phyloP scores from a whole-genome alignment of 225 moss, liverwort and hornwort species.

The Pleurozium schreberi region DNA sequence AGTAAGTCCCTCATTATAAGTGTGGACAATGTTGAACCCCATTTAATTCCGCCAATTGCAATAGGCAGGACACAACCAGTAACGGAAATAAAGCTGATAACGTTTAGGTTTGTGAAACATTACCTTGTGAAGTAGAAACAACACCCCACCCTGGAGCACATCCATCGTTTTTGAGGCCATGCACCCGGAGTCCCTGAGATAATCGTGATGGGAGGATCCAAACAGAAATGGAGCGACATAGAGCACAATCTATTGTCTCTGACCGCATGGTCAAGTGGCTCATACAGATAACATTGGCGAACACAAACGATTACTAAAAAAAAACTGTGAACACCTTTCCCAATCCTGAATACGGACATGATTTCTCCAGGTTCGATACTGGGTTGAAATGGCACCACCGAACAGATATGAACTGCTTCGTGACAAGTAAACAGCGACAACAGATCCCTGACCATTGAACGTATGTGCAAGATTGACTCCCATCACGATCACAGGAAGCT shows the following conservation, averaged over 20 bases:
- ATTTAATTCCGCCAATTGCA: background rate
- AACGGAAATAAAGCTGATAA: background rate
- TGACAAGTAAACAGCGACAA: background rate
- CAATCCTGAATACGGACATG: background rate
- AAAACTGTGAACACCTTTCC: background rate
- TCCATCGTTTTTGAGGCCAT: slow-evolving; percentile 18
- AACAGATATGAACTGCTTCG: background rate
- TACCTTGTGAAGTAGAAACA: slow-evolving; percentile 21
- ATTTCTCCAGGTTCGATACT: background rate
- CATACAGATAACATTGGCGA: background rate
- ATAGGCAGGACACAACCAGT: background rate
- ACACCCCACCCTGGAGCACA: background rate
- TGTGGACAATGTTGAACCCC: background rate
- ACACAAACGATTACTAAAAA: background rate
- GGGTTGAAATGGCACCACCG: background rate
- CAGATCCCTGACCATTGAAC: background rate
- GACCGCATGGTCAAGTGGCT: background rate
- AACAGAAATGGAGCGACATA: background rate
- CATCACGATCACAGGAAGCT: slow-evolving; percentile 2
- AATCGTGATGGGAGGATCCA: slow-evolving; percentile 20
- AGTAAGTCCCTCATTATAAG: background rate
- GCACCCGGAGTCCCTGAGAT: slow-evolving; percentile 16
- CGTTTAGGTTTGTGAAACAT: slow-evolving; percentile 2
- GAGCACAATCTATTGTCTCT: background rate
- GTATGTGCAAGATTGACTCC: background rate